Percentiles rank a stretch among this genome's conserved stretches.
Conservation (phyloP, 139 green algal genomes). For the Asterochloris sp. region DNA sequence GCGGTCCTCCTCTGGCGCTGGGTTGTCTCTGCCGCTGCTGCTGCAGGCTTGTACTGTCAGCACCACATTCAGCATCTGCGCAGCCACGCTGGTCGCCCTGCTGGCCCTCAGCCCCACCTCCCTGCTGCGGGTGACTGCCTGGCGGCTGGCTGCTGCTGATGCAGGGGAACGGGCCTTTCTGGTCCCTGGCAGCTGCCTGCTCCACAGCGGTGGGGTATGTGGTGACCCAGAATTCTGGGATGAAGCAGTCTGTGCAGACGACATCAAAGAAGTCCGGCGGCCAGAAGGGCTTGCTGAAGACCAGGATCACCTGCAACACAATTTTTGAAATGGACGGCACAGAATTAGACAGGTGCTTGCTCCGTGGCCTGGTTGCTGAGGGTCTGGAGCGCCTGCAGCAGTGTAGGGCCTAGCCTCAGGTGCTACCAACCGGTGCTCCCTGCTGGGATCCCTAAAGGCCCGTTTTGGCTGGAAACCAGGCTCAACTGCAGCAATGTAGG, state of each 20-base stretch:
- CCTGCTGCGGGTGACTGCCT: too few relatives aligned
- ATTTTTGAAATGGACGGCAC: neutral
- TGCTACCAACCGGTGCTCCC: too few relatives aligned
- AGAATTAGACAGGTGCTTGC: too few relatives aligned
- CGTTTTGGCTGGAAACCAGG: too few relatives aligned
- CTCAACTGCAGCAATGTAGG: too few relatives aligned
- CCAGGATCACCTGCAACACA: slow-evolving; percentile 43
- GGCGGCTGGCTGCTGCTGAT: slow-evolving; percentile 1
- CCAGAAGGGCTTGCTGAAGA: slow-evolving; percentile 69
- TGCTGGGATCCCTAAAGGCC: too few relatives aligned
- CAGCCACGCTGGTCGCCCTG: neutral
- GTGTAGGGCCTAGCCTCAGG: too few relatives aligned
- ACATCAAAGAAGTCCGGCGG: slow-evolving; percentile 74
- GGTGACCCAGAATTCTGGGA: slow-evolving; percentile 84
- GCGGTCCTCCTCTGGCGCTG: neutral
- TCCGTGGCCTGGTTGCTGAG: too few relatives aligned
- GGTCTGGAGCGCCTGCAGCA: too few relatives aligned
- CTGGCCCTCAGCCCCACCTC: neutral
- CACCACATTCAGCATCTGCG: neutral
- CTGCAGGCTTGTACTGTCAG: neutral
- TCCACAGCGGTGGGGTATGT: neutral
- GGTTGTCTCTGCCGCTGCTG: neutral
- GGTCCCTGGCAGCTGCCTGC: neutral
- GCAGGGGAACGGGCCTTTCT: neutral
- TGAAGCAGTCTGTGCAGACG: slow-evolving; percentile 67